Percentiles rank a stretch among this genome's conserved stretches.
Conservation (phyloP, 306 rosid species). For the Urtica urens region DNA sequence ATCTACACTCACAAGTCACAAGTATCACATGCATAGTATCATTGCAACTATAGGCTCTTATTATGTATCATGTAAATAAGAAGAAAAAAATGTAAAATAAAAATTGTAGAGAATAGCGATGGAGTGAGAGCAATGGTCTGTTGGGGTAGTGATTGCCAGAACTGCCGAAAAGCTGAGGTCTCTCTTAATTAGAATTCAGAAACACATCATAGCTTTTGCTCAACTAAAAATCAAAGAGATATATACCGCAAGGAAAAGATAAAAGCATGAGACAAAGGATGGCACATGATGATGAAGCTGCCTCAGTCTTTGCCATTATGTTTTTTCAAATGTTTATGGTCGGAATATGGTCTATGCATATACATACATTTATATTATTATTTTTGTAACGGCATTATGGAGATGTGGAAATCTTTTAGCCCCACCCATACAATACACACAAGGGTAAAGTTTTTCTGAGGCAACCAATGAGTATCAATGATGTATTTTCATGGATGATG, state of each 20-base stretch:
- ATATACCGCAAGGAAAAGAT: not conserved
- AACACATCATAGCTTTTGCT: not conserved
- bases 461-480: too few species aligned
- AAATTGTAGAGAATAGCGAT: not conserved
- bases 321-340: not conserved
- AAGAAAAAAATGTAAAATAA: not conserved
- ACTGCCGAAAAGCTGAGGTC: slow-evolving; percentile 6
- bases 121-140: not conserved
- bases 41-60: not conserved
- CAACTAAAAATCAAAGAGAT: not conserved
- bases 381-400: too few species aligned
- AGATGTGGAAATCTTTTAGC: too few species aligned
- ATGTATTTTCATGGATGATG: too few species aligned
- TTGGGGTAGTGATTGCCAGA: slow-evolving; percentile 3
- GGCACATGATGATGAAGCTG: not conserved
- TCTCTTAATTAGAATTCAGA: slow-evolving; percentile 1
- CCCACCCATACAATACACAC: not conserved
- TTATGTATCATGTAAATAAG: not conserved
- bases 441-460: not conserved
- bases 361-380: too few species aligned
- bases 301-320: slow-evolving; percentile 2
- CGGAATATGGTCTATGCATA: not conserved
- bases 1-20: not conserved
- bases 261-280: slow-evolving; percentile 5
- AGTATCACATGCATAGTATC: too few species aligned